phyloP scores from a whole-genome alignment of 2,329 filamentous ascomycete species.

The Sarocladium strictum region DNA sequence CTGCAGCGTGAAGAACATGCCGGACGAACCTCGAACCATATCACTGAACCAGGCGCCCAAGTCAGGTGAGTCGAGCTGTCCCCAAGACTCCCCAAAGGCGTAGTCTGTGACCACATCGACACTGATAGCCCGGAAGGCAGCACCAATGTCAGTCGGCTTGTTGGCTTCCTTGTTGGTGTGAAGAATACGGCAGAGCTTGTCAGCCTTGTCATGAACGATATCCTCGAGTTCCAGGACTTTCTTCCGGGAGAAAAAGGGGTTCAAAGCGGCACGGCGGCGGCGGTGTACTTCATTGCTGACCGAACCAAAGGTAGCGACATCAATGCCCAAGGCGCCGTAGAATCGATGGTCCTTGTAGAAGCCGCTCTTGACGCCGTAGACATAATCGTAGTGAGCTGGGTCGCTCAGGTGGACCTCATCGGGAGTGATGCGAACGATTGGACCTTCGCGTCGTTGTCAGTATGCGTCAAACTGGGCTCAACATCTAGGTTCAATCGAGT shows the following conservation, averaged over 20 bases:
- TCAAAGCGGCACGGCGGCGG: conserved; percentile 13
- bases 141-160: conserved; percentile 11
- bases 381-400: conserved; percentile 18
- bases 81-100: conserved; percentile 15
- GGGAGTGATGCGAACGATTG: conserved; percentile 11
- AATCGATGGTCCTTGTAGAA: conserved; percentile 6
- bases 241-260: conserved; percentile 16
- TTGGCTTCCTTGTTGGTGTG: background rate
- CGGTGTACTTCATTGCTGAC: conserved; percentile 15
- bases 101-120: conserved; percentile 15
- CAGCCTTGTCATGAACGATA: conserved; percentile 3
- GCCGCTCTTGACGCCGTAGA: conserved; percentile 14
- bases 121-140: conserved; percentile 13
- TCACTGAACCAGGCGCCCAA: conserved; percentile 13
- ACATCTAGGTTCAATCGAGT: no score
- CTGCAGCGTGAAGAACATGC: conserved; percentile 6
- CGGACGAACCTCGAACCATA: conserved; percentile 2
- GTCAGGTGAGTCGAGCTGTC: conserved; percentile 12
- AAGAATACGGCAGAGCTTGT: conserved; percentile 7
- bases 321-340: background rate
- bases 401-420: conserved; percentile 23
- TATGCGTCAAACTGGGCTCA: no score
- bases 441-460: background rate
- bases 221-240: conserved; percentile 15
- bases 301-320: conserved; percentile 13